Evolutionary conservation across 2,329 filamentous ascomycete genomes (phyloP).

Genomic region (Thermothelomyces thermophilus): DNA sequence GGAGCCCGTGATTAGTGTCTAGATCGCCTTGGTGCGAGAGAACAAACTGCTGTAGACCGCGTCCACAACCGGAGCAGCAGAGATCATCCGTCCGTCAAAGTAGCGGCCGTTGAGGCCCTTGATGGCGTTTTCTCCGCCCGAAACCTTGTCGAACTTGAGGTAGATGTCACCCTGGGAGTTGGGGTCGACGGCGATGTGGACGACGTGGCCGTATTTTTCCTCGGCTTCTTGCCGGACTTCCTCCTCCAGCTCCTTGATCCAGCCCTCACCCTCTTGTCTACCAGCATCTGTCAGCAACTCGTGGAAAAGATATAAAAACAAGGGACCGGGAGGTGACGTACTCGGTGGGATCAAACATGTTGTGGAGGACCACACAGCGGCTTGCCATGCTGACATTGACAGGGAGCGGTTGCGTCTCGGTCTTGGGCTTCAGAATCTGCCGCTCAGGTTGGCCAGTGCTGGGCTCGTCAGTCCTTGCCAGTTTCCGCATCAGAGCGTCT

Average conservation of each 20-base stretch:
- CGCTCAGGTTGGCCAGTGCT: constrained; percentile 57
- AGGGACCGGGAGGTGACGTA: constrained; percentile 45
- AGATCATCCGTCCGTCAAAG: constrained; percentile 90
- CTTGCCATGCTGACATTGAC: constrained; percentile 88
- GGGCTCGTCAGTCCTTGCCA: constrained; percentile 86
- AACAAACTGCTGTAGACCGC: constrained; percentile 98
- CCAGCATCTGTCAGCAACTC: constrained; percentile 32
- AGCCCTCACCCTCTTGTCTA: constrained; percentile 78
- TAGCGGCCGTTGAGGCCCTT: constrained; percentile 95
- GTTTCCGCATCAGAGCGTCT: constrained; percentile 96
- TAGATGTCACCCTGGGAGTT: constrained; percentile 96
- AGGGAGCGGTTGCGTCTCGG: constrained; percentile 69
- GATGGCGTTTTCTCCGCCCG: constrained; percentile 94
- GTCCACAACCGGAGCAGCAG: constrained; percentile 92
- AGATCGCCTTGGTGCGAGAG: constrained; percentile 77
- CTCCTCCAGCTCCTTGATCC: constrained; percentile 90
- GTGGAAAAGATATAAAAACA: neutral
- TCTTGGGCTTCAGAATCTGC: constrained; percentile 70
- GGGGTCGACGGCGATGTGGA: constrained; percentile 91
- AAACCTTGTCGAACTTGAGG: constrained; percentile 93
- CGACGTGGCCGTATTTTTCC: constrained; percentile 91
- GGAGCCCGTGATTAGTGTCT: constrained; percentile 49
- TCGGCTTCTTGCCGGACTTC: constrained; percentile 92
- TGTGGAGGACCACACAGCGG: constrained; percentile 87
- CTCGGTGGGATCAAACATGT: constrained; percentile 91